Evolutionary conservation across 2,329 filamentous ascomycete species (phyloP), one percentile per base, ranked within the genome.

Genomic region (Sporothrix humicola): DNA sequence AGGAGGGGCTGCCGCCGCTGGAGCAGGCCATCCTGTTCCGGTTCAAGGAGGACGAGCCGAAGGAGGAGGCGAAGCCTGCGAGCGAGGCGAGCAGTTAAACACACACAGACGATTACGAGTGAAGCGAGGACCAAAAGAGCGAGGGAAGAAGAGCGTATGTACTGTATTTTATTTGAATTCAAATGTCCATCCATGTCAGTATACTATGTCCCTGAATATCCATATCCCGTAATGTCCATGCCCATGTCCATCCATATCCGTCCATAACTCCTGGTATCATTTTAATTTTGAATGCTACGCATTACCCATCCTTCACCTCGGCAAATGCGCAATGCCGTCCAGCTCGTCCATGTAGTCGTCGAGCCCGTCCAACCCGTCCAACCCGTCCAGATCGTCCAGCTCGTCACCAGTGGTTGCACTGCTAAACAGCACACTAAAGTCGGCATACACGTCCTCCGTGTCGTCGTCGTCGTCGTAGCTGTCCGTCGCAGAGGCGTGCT

Each of bases 271-370:
- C 4, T 58, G 26, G 23, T 58, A 12, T 58, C 12, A n/a, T 17
- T 31, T 23, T 58, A 42, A 37, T 31, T 37, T 42, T 13, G 7
- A 61, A 20, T 5, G 8, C 44, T 52, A 52, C 10, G 6, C 12
- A 26, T 12, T 2, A 2, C 1, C n/a, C n/a, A n/a, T n/a, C n/a
- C n/a, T 1, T 23, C 68, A 77, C 77, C 80, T 79, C 20, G 78
- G 79, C 50, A 80, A 76, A 79, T 86, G 87, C 7, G 85, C 84
- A 74, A 88, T 87, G 10, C 86, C 87, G 75, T 88, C 87, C 74
- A 88, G 78, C 74, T 88, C 86, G 76, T 88, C 87, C 76, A 88
- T 81, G 77, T 86, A 87, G 76, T 87, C 86, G 77, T 88, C 87
- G 72, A 86, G 86, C 4, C 81, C 83, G 2, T 80, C 79, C 1